Base-by-base conservation (phyloP, 169 alveolate species). In the Condylostoma magnum region DNA sequence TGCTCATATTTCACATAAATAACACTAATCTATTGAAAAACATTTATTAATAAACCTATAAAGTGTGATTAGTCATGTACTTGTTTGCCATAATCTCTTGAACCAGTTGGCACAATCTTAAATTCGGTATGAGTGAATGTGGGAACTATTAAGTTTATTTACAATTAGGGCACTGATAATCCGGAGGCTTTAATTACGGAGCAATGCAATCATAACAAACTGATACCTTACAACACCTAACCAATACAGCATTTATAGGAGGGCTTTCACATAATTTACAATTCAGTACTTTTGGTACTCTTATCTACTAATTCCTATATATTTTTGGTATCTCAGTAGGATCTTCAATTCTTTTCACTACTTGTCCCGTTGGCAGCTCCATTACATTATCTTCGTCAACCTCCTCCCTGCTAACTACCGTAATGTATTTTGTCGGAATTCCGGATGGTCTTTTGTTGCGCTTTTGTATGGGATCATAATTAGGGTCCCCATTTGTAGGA, bases 401-500 rank as follows among this genome's bases (percentile, higher is more conserved):
- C 30, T 31, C 34, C 8, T 27, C 77, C 2, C 51, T 52, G 20
- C 43, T 12, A 1, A 72, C 80, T 6, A 38, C 69, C 25, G 53
- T 58, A 3, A 72, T 38, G 55, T 58, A 72, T 15, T 47, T 67
- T 27, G 69, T 67, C 18, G 80, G 80, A 3, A 72, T 69, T 0
- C 80, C 80, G 36, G 76, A 27, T 6, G 69, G 68, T 22, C 66
- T 34, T 53, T 52, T 69, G 15, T 20, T 22, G 36, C 87, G 80
- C 74, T 71, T 77, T 28, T 43, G 20, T n/a, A 48, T 46, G 6
- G 65, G 80, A 25, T 78, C 86, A 37, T 47, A 85, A 36, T 54
- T 56, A n/a, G 92, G 87, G 60, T 85, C 77, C 5, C 68, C 57
- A 51, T 85, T 85, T 12, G 90, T 80, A 4, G 92, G 92, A 43